Percentiles rank a stretch among this genome's conserved stretches.
phyloP scores from a whole-genome alignment of 352 stramenopile genomes.

The Phytophthora chlamydospora region DNA sequence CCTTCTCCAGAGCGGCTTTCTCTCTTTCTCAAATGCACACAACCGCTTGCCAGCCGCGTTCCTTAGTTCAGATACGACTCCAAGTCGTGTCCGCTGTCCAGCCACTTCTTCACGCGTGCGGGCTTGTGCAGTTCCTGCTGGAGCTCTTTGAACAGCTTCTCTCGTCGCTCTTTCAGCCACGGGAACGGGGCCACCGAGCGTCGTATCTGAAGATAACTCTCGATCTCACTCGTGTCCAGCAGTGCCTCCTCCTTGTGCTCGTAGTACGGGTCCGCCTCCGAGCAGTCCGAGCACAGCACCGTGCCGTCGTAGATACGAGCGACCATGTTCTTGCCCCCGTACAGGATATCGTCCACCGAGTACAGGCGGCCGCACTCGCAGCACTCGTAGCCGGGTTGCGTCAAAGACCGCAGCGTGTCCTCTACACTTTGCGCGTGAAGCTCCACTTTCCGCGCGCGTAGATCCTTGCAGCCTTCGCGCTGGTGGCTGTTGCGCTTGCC shows the following conservation, averaged over 20 bases:
- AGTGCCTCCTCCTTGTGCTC: background rate
- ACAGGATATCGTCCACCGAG: slow-evolving; percentile 6
- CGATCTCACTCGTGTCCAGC: background rate
- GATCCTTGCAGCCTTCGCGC: background rate
- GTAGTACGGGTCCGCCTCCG: slow-evolving; percentile 3
- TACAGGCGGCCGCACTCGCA: slow-evolving; percentile 4
- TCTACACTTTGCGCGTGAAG: slow-evolving; percentile 1
- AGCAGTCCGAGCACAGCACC: slow-evolving; percentile 11
- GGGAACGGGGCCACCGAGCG: background rate
- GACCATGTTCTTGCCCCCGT: background rate
- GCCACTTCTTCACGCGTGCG: slow-evolving; percentile 4
- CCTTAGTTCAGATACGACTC: slow-evolving; percentile 12
- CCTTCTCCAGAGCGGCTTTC: background rate
- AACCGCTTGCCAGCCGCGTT: background rate
- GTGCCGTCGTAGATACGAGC: slow-evolving; percentile 2
- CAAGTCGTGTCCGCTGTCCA: slow-evolving; percentile 4
- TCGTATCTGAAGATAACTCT: slow-evolving; percentile 3
- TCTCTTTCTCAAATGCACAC: background rate
- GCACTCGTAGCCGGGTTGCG: background rate
- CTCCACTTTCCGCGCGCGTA: no score
- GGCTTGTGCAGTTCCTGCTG: slow-evolving; percentile 10
- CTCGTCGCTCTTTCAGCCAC: slow-evolving; percentile 2
- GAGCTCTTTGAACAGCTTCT: slow-evolving; percentile 6
- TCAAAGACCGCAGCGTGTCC: background rate
- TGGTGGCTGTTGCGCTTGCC: background rate